These are phyloP conservation scores for Saccharomyces hybrid DNA, from an alignment of 1,139 yeast species.

Conservation along the genomic window DNA sequence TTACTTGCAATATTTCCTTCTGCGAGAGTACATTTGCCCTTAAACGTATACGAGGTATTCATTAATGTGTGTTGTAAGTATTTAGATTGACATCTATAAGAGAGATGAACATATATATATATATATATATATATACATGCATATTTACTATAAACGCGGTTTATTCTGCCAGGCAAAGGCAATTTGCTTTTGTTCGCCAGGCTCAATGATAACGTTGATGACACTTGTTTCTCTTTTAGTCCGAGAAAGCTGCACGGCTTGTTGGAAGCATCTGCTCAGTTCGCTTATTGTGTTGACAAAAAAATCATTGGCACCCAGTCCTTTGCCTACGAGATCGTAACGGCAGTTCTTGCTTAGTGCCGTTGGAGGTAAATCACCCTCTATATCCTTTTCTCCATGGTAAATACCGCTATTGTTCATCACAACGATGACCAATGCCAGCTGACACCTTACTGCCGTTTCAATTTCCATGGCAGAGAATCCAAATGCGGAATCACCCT, in stretches of 20 bases:
- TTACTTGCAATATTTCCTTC: too few species aligned
- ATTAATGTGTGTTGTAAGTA: too few species aligned
- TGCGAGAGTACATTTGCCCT: too few species aligned
- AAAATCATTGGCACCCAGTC: conserved; percentile 49
- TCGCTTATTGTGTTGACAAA: conserved; percentile 37
- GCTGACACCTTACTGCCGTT: conserved; percentile 46
- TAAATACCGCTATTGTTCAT: conserved; percentile 66
- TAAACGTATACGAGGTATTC: too few species aligned
- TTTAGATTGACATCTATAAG: too few species aligned
- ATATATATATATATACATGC: neutral
- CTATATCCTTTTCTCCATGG: conserved; percentile 42
- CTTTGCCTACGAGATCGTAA: conserved; percentile 45
- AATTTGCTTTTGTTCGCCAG: conserved; percentile 45
- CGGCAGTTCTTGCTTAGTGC: conserved; percentile 47
- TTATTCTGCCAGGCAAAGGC: conserved; percentile 54
- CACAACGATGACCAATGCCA: conserved; percentile 49
- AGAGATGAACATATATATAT: too few species aligned
- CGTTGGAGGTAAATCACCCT: conserved; percentile 43
- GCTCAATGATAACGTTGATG: conserved; percentile 51
- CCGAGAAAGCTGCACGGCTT: conserved; percentile 35
- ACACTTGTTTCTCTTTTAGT: conserved; percentile 35
- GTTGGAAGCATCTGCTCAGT: conserved; percentile 33
- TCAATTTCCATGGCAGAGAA: conserved; percentile 60
- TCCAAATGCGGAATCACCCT: conserved; percentile 69
- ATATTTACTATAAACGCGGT: conserved; percentile 6